Conservation (phyloP, 2,329 filamentous ascomycete species). For the Penicillium hesseltinei region DNA sequence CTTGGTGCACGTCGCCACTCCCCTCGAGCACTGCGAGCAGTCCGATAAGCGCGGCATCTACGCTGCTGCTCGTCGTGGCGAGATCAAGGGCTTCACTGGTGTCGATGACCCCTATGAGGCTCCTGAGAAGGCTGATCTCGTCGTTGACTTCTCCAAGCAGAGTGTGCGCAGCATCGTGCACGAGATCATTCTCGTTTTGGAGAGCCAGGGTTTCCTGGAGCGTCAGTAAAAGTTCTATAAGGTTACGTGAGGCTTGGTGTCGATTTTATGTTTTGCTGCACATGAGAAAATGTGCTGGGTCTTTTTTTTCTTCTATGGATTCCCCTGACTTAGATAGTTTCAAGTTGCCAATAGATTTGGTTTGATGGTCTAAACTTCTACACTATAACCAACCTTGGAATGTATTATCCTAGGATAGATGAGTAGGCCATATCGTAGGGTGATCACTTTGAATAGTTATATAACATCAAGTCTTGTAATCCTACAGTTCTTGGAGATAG, state of each 20-base stretch:
- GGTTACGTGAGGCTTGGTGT: slow-evolving; percentile 15
- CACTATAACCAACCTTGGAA: not conserved
- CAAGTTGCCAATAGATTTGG: slow-evolving; percentile 11
- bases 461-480: not conserved
- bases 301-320: slow-evolving; percentile 20
- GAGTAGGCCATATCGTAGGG: not conserved
- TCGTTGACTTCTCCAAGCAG: slow-evolving; percentile 81
- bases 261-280: slow-evolving; percentile 19
- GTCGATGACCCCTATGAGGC: slow-evolving; percentile 95
- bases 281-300: slow-evolving; percentile 21
- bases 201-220: slow-evolving; percentile 85
- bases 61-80: slow-evolving; percentile 73
- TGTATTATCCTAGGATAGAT: not conserved
- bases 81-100: slow-evolving; percentile 98
- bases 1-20: slow-evolving; percentile 90
- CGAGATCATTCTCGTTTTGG: slow-evolving; percentile 90
- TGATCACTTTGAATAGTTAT: not conserved
- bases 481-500: not conserved
- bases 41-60: slow-evolving; percentile 94
- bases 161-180: slow-evolving; percentile 91
- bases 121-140: slow-evolving; percentile 76
- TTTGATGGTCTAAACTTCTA: not conserved
- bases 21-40: slow-evolving; percentile 89
- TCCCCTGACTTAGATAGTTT: slow-evolving; percentile 23
- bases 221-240: slow-evolving; percentile 39